Conservation (phyloP, 2,329 filamentous ascomycete genomes). For the Trichoderma sp. region DNA sequence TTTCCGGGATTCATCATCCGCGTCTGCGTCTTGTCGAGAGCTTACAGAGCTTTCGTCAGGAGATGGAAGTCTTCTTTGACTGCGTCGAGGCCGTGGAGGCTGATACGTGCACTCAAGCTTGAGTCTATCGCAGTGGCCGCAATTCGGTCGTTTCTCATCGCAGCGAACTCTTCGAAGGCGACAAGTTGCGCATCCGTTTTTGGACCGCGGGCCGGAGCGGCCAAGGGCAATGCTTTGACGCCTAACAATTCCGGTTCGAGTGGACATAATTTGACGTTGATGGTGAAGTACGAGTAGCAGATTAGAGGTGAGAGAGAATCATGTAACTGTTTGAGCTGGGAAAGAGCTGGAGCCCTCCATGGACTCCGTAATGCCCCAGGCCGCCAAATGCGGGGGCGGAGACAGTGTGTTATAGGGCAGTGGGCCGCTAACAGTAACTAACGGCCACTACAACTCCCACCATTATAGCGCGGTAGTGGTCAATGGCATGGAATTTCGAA, state of each 20-base stretch:
- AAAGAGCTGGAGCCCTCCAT: no score
- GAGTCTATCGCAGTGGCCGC: neutral
- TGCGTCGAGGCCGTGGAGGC: neutral
- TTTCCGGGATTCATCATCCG: neutral
- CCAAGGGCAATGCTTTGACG: neutral
- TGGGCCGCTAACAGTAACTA: neutral
- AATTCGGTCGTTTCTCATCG: neutral
- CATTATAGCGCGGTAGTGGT: neutral
- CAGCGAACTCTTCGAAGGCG: slow-evolving; percentile 1
- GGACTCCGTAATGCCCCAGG: neutral
- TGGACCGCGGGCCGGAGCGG: neutral
- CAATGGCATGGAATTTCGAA: no score
- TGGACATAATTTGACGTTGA: neutral
- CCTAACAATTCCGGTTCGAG: neutral
- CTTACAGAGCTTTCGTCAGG: neutral
- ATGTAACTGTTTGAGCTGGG: neutral
- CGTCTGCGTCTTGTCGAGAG: neutral
- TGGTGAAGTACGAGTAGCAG: no score
- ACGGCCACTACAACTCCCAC: neutral
- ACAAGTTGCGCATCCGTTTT: neutral
- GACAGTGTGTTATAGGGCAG: neutral
- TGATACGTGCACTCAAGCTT: neutral
- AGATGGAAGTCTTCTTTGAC: neutral
- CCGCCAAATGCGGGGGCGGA: neutral
- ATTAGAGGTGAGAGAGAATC: no score